Evolutionary conservation across 23 red algal genomes (phyloP).

Genomic region (Chondrus crispus): DNA sequence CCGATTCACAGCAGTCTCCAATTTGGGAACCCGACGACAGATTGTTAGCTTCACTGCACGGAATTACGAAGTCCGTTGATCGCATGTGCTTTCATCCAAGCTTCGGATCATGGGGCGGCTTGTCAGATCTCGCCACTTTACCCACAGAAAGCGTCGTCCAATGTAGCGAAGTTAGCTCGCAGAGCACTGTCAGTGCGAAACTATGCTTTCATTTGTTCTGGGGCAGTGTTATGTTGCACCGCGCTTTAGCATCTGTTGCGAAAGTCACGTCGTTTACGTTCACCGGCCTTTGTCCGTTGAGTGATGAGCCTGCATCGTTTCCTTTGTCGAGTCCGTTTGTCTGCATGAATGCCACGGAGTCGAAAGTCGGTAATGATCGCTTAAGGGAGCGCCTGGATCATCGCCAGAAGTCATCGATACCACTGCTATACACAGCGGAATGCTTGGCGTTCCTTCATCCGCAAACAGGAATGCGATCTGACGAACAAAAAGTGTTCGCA

Average conservation of each 20-base stretch:
- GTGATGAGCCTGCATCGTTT: neutral
- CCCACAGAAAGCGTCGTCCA: too few species aligned
- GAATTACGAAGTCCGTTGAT: neutral
- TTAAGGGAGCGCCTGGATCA: neutral
- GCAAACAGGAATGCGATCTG: neutral
- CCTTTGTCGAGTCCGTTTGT: slow-evolving; percentile 26
- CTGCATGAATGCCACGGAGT: neutral
- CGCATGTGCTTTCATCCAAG: neutral
- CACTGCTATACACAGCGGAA: slow-evolving; percentile 24
- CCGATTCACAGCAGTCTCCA: too few species aligned
- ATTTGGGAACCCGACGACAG: too few species aligned
- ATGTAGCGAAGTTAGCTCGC: neutral
- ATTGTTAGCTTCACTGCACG: too few species aligned
- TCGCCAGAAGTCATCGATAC: neutral
- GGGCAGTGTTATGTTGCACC: neutral
- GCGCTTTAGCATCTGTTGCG: neutral
- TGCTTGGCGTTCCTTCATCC: slow-evolving; percentile 8
- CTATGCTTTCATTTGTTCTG: slow-evolving; percentile 20
- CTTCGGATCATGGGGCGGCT: neutral
- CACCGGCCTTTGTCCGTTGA: too few species aligned
- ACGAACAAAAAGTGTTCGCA: neutral
- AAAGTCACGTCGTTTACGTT: neutral
- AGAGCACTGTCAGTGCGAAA: slow-evolving; percentile 7
- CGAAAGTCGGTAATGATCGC: neutral
- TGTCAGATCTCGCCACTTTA: neutral